Evolutionary conservation across 345 rosid species (phyloP).

Genomic region (Rubroshorea leprosula): DNA sequence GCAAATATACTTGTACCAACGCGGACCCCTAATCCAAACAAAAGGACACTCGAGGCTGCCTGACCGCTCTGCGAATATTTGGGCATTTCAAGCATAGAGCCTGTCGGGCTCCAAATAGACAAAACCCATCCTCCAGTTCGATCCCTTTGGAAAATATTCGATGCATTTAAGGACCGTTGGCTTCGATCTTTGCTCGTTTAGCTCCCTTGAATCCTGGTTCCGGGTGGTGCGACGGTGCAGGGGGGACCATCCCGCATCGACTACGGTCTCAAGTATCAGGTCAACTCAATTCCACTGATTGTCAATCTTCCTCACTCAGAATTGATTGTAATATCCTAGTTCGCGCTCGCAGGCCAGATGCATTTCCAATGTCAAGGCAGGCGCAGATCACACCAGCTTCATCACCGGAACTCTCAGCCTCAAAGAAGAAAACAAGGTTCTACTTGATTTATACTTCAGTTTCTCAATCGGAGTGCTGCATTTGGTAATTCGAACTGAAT

Average conservation of each 20-base stretch:
- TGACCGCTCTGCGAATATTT: too few species aligned
- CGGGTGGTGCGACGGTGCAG: conserved; percentile 48
- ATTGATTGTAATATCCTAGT: background rate
- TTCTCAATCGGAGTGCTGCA: background rate
- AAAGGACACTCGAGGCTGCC: too few species aligned
- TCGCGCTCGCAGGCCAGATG: conserved; percentile 63
- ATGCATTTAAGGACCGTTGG: background rate
- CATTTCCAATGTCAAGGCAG: conserved; percentile 90
- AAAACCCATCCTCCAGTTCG: too few species aligned
- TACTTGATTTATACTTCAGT: background rate
- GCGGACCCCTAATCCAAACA: too few species aligned
- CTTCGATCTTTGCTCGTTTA: background rate
- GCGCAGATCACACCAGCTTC: conserved; percentile 89
- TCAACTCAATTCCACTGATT: conserved; percentile 11
- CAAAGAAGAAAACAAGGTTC: conserved; percentile 86
- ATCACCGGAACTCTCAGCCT: conserved; percentile 93
- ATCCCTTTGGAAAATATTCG: background rate
- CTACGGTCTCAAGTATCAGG: conserved; percentile 92
- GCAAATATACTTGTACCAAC: too few species aligned
- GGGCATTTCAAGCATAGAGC: too few species aligned
- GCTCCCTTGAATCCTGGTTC: conserved; percentile 2
- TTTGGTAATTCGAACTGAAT: background rate
- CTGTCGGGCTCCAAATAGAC: too few species aligned
- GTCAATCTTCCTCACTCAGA: background rate
- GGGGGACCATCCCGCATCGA: conserved; percentile 87